A percentile compares a stretch with the other conserved stretches of the same genome.
phyloP scores from a whole-genome alignment of 2,329 filamentous ascomycete species.

The Trichoderma harzianum region DNA sequence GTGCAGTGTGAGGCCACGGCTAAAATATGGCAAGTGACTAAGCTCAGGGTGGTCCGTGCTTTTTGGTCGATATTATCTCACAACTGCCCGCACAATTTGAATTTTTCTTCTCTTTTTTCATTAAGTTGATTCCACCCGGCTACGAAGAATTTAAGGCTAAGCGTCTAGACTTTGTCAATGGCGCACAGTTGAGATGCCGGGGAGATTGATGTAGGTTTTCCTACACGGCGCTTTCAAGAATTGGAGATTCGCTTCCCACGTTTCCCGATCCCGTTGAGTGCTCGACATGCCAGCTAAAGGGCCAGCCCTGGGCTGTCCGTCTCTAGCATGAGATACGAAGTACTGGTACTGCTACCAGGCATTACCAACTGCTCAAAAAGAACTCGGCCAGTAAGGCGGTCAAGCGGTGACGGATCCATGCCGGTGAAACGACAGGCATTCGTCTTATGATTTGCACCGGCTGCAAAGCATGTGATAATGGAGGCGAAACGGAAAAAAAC shows the following conservation, averaged over 20 bases:
- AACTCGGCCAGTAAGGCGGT: not conserved
- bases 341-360: not conserved
- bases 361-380: not conserved
- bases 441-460: not conserved
- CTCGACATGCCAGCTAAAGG: conserved; percentile 45
- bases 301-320: not conserved
- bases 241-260: conserved; percentile 53
- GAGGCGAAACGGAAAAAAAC: not conserved
- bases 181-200: conserved; percentile 57
- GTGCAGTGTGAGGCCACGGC: not conserved
- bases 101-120: conserved; percentile 38
- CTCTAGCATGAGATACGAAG: not conserved
- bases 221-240: conserved; percentile 60
- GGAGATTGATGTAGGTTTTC: conserved; percentile 47
- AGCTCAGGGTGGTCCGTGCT: conserved; percentile 28
- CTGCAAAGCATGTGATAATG: conserved; percentile 15
- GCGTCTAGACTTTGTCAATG: conserved; percentile 40
- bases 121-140: conserved; percentile 58
- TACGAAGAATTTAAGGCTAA: conserved; percentile 53
- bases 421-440: not conserved
- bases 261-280: conserved; percentile 64
- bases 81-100: conserved; percentile 14
- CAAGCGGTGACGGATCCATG: not conserved
- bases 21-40: not conserved
- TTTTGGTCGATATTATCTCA: conserved; percentile 13